Evolutionary conservation across 495 filamentous ascomycete species (phyloP), one percentile per base, ranked within the genome.

Genomic region (Trichoderma virens): DNA sequence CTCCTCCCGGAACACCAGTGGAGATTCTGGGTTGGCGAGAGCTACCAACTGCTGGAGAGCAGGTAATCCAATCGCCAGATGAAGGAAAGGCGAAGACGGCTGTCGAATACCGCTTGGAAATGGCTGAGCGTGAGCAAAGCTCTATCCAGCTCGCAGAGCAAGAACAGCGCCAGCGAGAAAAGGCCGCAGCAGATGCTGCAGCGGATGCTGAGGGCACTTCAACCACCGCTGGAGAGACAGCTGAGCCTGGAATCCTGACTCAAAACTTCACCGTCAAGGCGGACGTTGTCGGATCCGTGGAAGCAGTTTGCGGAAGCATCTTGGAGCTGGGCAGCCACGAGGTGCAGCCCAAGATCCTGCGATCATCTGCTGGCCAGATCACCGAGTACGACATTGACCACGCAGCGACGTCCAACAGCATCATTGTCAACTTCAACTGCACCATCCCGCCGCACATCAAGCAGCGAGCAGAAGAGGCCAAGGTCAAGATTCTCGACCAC

Each of bases 21-120:
- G 91, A 97, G 71, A 83, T 99, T 59, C 87, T 96, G 65, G 95
- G 95, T 4, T 99, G 95, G 95, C 86, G 86, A 67, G 92, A 96
- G 61, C 89, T 93, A 54, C 93, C 95, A 0, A 77, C 79, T n/a
- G 95, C 95, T 16, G 95, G 95, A 32, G 89, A 94, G 68, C 85
- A 92, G 75, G 86, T 96, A 11, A 77, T 99, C 2, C 90, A 98
- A 74, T 90, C 93, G 0, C 77, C 80, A 0, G 82, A 83, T 66
- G 94, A 99, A 72, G 83, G 86, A 62, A 86, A 82, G 67, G 95
- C 93, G 27, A 92, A 91, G 70, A 76, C 79, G 0, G 94, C 92
- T n/a, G 84, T 93, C 2, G 84, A 87, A 3, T 92, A 90, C 69
- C 87, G 95, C 18, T 69, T 82, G 23, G 88, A 91, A 62, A 72